Base-by-base conservation (phyloP, 352 stramenopile genomes). In the Pythium chondricola region DNA sequence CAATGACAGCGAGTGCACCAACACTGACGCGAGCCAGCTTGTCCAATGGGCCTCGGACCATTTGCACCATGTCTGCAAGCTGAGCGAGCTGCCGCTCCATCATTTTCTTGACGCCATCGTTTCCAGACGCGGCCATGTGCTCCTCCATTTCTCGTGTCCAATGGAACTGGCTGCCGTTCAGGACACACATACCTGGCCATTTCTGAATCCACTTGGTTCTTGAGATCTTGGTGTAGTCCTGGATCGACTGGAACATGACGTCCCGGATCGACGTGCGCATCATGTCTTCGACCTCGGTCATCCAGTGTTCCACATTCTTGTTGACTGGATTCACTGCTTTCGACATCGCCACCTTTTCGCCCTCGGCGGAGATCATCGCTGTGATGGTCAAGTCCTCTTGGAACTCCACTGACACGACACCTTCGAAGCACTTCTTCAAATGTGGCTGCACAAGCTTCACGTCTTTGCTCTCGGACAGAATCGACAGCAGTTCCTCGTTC, bases 241-340 rank as follows among this genome's bases (percentile, higher is more conserved):
- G 67, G 38, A 98, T 96, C 9, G 87, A 75, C 20, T 83, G 71
- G 43, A 88, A 85, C 81, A 98, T 96, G 27, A 94, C 83, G 20
- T 96, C 75, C 17, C 93, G 88, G 33, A 98, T 90, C 6, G 79
- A 89, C 2, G 82, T 58, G 20, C 87, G 83, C 93, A 98, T 98
- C 65, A 91, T 94, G 41, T 95, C 67, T 52, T 96, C 80, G 13
- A 96, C 67, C 63, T 98, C 90, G 1, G 83, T 92, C 92, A 98
- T 98, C 93, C 93, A 98, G 55, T 95, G 56, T 64, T 98, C 93
- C 14, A 98, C 93, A 52, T 97, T 97, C 58, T 97, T 98, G 26
- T 78, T 85, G 14, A 93, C 89, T 0, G 93, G 92, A 43, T 98
- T 89, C 3, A 98, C 87, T 2, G 70, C 46, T 22, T 69, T 79